Conservation (phyloP, 2,329 filamentous ascomycete genomes). For the Neonectria hederae region DNA sequence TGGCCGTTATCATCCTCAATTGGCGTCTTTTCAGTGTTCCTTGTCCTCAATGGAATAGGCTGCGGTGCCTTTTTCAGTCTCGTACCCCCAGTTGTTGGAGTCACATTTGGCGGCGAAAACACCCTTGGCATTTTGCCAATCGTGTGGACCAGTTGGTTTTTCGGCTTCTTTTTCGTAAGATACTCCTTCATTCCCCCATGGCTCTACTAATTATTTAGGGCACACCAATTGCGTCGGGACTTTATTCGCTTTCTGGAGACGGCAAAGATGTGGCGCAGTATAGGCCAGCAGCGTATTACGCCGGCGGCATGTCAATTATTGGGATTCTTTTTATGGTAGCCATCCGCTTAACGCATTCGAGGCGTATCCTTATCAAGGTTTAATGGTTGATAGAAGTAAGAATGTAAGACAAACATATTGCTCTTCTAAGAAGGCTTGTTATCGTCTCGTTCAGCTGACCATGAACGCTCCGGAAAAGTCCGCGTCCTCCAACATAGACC, state of each 20-base stretch:
- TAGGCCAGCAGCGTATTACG: constrained; percentile 32
- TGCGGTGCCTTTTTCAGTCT: constrained; percentile 46
- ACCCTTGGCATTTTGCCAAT: constrained; percentile 40
- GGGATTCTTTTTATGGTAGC: constrained; percentile 25
- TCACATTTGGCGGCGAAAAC: constrained; percentile 38
- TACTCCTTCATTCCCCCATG: neutral
- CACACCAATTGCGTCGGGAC: constrained; percentile 36
- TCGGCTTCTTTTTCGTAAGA: constrained; percentile 44
- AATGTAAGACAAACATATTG: neutral
- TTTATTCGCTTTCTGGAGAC: constrained; percentile 27
- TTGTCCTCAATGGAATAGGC: constrained; percentile 42
- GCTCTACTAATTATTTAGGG: constrained; percentile 16
- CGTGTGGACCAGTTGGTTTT: constrained; percentile 45
- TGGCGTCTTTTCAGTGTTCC: constrained; percentile 34
- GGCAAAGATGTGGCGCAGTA: constrained; percentile 9
- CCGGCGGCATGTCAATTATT: constrained; percentile 28
- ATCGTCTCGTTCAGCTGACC: neutral
- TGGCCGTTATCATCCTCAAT: constrained; percentile 43
- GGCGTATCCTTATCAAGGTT: constrained; percentile 5
- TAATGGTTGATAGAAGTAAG: neutral
- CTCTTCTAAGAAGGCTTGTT: neutral
- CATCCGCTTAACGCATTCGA: constrained; percentile 22
- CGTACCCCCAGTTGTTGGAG: constrained; percentile 41
- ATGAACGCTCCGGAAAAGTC: constrained; percentile 29
- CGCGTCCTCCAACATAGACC: constrained; percentile 40